A percentile compares a stretch with the other conserved stretches of the same genome.
These are phyloP conservation scores for Neopestalotiopsis clavispora DNA, from an alignment of 2,329 filamentous ascomycete genomes.

Conservation along the genomic window DNA sequence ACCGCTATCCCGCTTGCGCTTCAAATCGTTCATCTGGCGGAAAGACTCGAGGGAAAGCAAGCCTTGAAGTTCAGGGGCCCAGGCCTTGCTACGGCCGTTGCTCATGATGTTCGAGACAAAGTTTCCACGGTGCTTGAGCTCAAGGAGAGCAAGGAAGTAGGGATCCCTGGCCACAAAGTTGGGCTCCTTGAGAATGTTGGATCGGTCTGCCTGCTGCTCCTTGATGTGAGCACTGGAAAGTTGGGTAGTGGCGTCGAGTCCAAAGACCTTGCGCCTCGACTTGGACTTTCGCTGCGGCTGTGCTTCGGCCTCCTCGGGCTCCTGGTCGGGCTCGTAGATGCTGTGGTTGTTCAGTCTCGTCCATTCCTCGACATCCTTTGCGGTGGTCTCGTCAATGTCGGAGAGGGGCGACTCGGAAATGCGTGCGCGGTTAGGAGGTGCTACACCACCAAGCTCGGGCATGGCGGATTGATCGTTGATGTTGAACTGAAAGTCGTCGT, in stretches of 20 bases:
- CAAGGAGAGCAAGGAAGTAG: slow-evolving; percentile 83
- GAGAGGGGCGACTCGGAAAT: slow-evolving; percentile 75
- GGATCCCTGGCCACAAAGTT: slow-evolving; percentile 88
- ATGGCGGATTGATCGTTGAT: slow-evolving; percentile 64
- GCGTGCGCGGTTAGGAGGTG: slow-evolving; percentile 58
- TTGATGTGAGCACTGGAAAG: slow-evolving; percentile 80
- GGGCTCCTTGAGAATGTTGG: slow-evolving; percentile 82
- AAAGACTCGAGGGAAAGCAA: slow-evolving; percentile 87
- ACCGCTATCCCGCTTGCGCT: slow-evolving; percentile 91
- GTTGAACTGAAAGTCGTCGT: slow-evolving; percentile 69
- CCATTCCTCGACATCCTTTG: slow-evolving; percentile 65
- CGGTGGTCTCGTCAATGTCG: slow-evolving; percentile 69
- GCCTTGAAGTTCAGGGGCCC: slow-evolving; percentile 92
- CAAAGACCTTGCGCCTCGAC: slow-evolving; percentile 81
- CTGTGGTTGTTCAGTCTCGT: slow-evolving; percentile 58
- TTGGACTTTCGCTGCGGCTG: slow-evolving; percentile 73
- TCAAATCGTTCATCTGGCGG: slow-evolving; percentile 77
- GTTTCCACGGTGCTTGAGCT: slow-evolving; percentile 87
- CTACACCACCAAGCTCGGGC: slow-evolving; percentile 51
- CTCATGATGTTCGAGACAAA: slow-evolving; percentile 89
- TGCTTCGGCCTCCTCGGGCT: slow-evolving; percentile 64
- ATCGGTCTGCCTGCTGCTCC: slow-evolving; percentile 82
- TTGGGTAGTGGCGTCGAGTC: slow-evolving; percentile 80
- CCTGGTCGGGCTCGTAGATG: slow-evolving; percentile 66
- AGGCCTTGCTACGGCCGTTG: slow-evolving; percentile 76